Conservation (phyloP, 257 asterid genomes). For the Ocimum tenuiflorum region DNA sequence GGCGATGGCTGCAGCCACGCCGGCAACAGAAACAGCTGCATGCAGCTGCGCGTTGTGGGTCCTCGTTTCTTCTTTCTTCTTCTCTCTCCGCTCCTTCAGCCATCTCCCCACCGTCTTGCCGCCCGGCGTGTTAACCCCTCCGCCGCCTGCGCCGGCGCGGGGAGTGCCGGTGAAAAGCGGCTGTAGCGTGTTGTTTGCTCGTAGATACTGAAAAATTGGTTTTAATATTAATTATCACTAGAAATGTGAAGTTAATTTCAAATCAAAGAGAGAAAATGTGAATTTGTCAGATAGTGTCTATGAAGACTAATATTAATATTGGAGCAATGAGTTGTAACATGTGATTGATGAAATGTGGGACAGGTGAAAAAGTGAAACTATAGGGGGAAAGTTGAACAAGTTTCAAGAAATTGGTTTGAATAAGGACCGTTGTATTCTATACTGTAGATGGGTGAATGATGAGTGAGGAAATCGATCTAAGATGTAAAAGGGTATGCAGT, state of each 20-base stretch:
- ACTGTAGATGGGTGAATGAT: slow-evolving; percentile 15
- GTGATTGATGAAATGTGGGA: no score
- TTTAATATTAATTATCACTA: no score
- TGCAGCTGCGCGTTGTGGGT: slow-evolving; percentile 90
- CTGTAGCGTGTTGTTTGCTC: slow-evolving; percentile 82
- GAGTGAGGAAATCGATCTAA: slow-evolving; percentile 11
- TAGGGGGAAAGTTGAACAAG: slow-evolving; percentile 4
- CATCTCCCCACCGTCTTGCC: slow-evolving; percentile 93
- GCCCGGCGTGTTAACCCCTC: slow-evolving; percentile 66
- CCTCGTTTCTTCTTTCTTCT: slow-evolving; percentile 89
- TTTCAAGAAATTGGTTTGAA: slow-evolving; percentile 5
- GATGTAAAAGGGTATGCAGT: slow-evolving; percentile 20
- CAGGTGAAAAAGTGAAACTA: not conserved
- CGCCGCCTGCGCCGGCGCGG: slow-evolving; percentile 33
- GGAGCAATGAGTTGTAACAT: no score
- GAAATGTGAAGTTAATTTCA: no score
- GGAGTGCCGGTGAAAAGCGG: slow-evolving; percentile 73
- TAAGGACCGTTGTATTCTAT: not conserved
- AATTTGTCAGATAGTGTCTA: no score
- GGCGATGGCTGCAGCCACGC: slow-evolving; percentile 87
- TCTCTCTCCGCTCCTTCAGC: slow-evolving; percentile 88
- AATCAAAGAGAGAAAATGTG: no score
- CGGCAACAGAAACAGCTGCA: slow-evolving; percentile 84
- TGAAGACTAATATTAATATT: no score
- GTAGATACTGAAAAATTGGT: slow-evolving; percentile 60